phyloP scores from a whole-genome alignment of 306 rosid genomes.

The Argentina anserina region DNA sequence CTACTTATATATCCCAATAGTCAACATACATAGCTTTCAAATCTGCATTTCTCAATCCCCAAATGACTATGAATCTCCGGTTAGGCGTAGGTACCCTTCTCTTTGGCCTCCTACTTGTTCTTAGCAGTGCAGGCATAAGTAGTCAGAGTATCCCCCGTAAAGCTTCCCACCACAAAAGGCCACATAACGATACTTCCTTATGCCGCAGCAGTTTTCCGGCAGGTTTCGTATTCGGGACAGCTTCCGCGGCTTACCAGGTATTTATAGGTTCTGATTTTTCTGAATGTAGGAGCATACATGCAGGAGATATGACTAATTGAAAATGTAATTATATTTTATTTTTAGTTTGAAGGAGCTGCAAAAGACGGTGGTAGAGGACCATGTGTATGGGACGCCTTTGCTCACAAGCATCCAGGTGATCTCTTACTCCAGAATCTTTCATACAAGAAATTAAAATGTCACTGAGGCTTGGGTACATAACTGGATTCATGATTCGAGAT shows the following conservation, averaged over 20 bases:
- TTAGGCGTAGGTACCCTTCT: neutral
- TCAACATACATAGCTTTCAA: too few species aligned
- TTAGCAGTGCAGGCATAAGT: neutral
- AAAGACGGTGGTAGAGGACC: slow-evolving; percentile 47
- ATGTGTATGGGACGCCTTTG: slow-evolving; percentile 56
- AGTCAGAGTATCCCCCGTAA: neutral
- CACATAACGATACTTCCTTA: slow-evolving; percentile 11
- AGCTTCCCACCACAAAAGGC: neutral
- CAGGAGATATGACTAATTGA: neutral
- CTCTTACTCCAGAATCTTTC: neutral
- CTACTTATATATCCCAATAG: too few species aligned
- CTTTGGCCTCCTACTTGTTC: slow-evolving; percentile 6
- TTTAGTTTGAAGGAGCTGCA: slow-evolving; percentile 63
- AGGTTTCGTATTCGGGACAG: slow-evolving; percentile 9
- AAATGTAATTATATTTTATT: neutral
- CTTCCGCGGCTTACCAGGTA: slow-evolving; percentile 13
- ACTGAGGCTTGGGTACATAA: too few species aligned
- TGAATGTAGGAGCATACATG: neutral
- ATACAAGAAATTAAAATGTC: too few species aligned
- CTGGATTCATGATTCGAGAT: too few species aligned
- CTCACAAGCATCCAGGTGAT: slow-evolving; percentile 40
- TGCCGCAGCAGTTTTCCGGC: slow-evolving; percentile 42
- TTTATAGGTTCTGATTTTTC: neutral
- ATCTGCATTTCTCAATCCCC: too few species aligned
- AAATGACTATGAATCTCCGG: slow-evolving; percentile 20